Evolutionary conservation across 805 yeast genomes (phyloP), one percentile per base, ranked within the genome.

Genomic region (Saccharomycopsis olivae): DNA sequence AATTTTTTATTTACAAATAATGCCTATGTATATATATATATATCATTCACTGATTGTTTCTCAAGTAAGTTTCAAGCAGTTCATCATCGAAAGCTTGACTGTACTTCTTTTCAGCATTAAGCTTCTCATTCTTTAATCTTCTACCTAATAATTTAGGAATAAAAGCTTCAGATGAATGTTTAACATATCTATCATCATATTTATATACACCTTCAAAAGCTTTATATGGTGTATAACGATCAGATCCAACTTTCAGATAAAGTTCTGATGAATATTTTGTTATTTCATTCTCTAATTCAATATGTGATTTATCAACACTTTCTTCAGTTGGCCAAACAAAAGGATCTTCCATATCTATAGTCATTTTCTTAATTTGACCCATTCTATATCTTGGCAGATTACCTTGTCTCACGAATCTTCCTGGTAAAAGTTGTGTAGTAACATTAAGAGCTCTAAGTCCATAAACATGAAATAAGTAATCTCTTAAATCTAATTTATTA

Each of bases 271-370:
- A 70, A 75, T 39, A 66, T 64, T 35, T 62, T 62, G 50, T 20
- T 5, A 73, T 61, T 50, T 78, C 75, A 31, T 65, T 62, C 17
- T 60, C 61, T 58, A 69, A 41, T 43, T 59, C 46, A 51, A 49
- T 48, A 40, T 60, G 51, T 49, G 63, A 53, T 66, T 69, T 60
- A 20, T 64, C 57, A 40, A 60, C 60, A 19, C 44, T 37, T 18
- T 73, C 70, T 45, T 66, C 71, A 29, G 71, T 79, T 3, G 99
- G 99, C 96, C 96, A 92, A 35, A 92, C 70, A 56, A 92, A 92
- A 18, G 99, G 98, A 49, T 89, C 86, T 43, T 76, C 78, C 89
- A 92, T 82, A 52, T 88, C 97, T 38, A 92, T 81, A 17, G 96
- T 89, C 97, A 92, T 92, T 61, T 87, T 88, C 66, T 92, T 92